A percentile compares a stretch with the other conserved stretches of the same genome.
These are phyloP conservation scores for Venturia pyrina DNA, from an alignment of 2,329 filamentous ascomycete species.

Conservation along the genomic window DNA sequence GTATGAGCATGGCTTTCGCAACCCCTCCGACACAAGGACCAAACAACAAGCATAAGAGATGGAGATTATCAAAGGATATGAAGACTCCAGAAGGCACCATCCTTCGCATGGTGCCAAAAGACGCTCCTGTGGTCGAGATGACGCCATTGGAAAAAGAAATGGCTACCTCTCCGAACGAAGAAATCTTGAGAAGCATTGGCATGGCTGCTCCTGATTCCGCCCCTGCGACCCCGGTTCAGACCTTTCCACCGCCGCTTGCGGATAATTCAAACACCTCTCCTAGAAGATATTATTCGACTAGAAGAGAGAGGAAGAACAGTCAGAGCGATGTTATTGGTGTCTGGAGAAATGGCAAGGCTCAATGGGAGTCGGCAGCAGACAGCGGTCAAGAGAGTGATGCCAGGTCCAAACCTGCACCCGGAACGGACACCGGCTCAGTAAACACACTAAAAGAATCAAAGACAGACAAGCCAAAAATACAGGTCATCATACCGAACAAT, in stretches of 20 bases:
- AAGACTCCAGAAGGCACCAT: constrained; percentile 19
- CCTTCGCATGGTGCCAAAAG: constrained; percentile 25
- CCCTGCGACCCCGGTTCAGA: constrained; percentile 1
- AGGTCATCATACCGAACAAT: constrained; percentile 27
- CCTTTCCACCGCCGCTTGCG: constrained; percentile 15
- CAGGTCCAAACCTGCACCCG: background rate
- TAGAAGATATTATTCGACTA: constrained; percentile 4
- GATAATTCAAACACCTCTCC: constrained; percentile 16
- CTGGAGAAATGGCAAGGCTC: constrained; percentile 34
- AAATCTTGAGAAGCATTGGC: constrained; percentile 27
- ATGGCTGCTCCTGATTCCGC: constrained; percentile 18
- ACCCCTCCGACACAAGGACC: constrained; percentile 11
- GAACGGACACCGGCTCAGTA: background rate
- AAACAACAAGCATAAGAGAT: constrained; percentile 10
- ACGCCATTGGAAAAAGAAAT: constrained; percentile 26
- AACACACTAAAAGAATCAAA: background rate
- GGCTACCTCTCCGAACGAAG: constrained; percentile 30
- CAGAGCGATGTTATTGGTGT: constrained; percentile 26
- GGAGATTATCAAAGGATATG: constrained; percentile 1
- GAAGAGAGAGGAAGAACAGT: background rate
- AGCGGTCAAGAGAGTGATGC: constrained; percentile 14
- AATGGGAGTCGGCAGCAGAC: constrained; percentile 25
- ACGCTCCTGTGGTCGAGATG: constrained; percentile 16
- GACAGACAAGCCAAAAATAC: constrained; percentile 17
- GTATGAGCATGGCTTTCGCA: constrained; percentile 12